Conservation (phyloP, 257 asterid species). For the Handroanthus guayacan region DNA sequence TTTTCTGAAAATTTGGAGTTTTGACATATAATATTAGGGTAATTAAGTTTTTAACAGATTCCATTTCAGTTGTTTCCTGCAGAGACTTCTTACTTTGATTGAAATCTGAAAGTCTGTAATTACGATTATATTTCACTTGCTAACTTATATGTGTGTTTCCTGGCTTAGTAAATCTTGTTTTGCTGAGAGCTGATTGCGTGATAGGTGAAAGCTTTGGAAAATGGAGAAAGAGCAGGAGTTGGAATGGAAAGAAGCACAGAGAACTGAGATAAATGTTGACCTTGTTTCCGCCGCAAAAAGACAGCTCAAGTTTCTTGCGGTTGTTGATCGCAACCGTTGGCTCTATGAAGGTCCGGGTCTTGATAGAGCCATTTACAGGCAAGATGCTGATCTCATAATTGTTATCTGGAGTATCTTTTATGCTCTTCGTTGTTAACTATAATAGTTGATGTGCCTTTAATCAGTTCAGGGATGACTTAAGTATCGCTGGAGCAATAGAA, state of each 20-base stretch:
- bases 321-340: constrained; percentile 89
- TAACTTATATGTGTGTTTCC: not conserved
- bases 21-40: not conserved
- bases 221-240: constrained; percentile 75
- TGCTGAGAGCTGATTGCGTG: constrained; percentile 1
- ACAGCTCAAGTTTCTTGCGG: constrained; percentile 83
- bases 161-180: not conserved
- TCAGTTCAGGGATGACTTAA: not conserved
- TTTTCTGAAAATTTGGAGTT: constrained; percentile 13
- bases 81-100: not conserved
- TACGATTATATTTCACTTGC: constrained; percentile 7
- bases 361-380: constrained; percentile 78
- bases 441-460: constrained; percentile 14
- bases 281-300: constrained; percentile 78
- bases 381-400: constrained; percentile 11
- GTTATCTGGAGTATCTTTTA: not conserved
- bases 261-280: constrained; percentile 62
- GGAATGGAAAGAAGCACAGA: constrained; percentile 93
- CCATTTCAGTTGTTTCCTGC: not conserved
- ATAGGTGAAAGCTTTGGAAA: constrained; percentile 35
- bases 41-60: not conserved
- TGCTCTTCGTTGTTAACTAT: not conserved
- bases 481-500: not conserved
- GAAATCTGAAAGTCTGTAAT: not conserved
- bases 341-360: constrained; percentile 72